Base-by-base conservation (phyloP, 306 rosid species). In the Acacia melanoxylon region DNA sequence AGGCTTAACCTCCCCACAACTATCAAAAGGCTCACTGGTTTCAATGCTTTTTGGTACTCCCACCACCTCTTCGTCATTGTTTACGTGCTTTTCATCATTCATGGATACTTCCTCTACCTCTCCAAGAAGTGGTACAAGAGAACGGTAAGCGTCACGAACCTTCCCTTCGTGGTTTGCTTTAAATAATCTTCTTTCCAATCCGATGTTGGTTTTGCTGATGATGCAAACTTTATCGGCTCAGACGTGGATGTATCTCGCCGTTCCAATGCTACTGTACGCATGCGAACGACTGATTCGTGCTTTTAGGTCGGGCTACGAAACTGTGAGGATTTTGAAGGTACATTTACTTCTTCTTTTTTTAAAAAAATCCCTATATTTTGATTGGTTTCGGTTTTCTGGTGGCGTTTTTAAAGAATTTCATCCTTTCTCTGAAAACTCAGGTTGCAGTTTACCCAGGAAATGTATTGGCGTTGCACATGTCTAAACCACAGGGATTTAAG, bases 371-470 rank as follows among this genome's bases (percentile, higher is more conserved):
- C 44, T 69, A 41, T 62, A 13, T 70, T 70, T 25, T 37, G 41
- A 37, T 37, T 37, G 5, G 49, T 25, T 85, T 75, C 24, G 7
- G 10, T 33, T 74, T 63, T 1, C n/a, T 22, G n/a, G 74, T 46
- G 31, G 4, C 16, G 3, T 10, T 62, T n/a, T 40, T 48, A 49
- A 70, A 54, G 52, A 17, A 17, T 22, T 6, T 17, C 2, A 14
- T 20, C 62, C 33, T 61, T 68, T 68, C 65, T 24, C 42, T 13
- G 2, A 4, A 31, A 72, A 83, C n/a, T 37, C 83, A 91, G 99
- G 98, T 95, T 75, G 96, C 99, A 37, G 92, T 93, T 75, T 95
- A 95, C 84, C 97, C 99, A 0, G 98, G 99, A 83, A 95, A 95
- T 81, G 98, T 95, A 1, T 86, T 95, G 85, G 91, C 99, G 49